Evolutionary conservation across 2,329 filamentous ascomycete species (phyloP), one percentile per base, ranked within the genome.

Genomic region (Trichoderma afroharzianum): DNA sequence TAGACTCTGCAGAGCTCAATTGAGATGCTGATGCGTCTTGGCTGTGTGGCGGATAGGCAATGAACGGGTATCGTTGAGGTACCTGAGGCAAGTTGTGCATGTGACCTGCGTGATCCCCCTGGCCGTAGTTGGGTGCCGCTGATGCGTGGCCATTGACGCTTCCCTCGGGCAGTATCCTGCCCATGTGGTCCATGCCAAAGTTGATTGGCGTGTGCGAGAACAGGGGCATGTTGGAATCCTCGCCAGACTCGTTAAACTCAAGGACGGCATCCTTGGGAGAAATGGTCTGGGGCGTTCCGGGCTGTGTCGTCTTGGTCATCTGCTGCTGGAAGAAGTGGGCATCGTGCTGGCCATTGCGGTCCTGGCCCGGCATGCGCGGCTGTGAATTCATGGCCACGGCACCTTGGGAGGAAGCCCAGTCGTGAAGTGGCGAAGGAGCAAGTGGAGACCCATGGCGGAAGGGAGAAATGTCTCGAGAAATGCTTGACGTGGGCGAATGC

Each of bases 191-290:
- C 57, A 83, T 77, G 26, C 82, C 79, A 53, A 85, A 88, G 6
- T 77, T 82, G 59, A 84, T 79, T 55, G 88, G 85, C 69, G 88
- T 85, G 2, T 88, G 85, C 4, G 92, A 88, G 78, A 97, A 97
- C 24, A 97, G 83, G 14, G 93, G 90, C 76, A 89, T 89, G 5
- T 88, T 83, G 36, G 55, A 33, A 62, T 92, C 91, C 21, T 91
- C 90, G 3, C 95, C 92, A 0, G 85, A 81, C 50, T 96, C 93
- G 73, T 91, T 88, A 79, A 95, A 97, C 72, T 98, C 95, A 63
- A 98, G 83, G 72, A 97, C 83, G 1, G 95, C 93, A 77, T 98
- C 95, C 82, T 97, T 97, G 28, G 95, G 96, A 1, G 95, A 98
- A 61, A 99, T 97, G 0, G 95, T 97, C 81, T 93, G 93, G n/a